These are phyloP conservation scores for Lecanosticta acicola DNA, from an alignment of 2,329 filamentous ascomycete genomes.

Conservation along the genomic window DNA sequence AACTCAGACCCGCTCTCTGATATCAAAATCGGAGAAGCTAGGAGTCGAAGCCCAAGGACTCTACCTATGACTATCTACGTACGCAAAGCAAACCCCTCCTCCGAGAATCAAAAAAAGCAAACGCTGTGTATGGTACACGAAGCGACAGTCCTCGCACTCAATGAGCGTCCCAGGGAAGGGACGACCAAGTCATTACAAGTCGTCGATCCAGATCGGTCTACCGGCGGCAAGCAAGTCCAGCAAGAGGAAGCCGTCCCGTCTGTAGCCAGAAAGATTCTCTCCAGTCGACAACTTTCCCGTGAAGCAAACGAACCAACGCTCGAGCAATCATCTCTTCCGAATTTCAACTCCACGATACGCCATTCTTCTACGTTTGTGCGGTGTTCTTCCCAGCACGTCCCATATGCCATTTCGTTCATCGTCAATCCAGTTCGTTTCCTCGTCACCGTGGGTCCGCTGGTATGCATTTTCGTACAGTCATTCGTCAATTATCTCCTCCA, in stretches of 20 bases:
- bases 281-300: background rate
- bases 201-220: background rate
- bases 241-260: too few relatives aligned
- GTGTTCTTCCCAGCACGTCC: background rate
- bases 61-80: slow-evolving; percentile 16
- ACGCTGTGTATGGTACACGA: slow-evolving; percentile 1
- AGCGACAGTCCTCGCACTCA: background rate
- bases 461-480: slow-evolving; percentile 8
- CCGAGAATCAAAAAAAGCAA: background rate
- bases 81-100: background rate
- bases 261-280: too few relatives aligned
- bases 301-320: background rate
- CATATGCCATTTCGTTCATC: slow-evolving; percentile 7
- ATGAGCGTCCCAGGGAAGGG: background rate
- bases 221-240: too few relatives aligned
- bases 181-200: background rate
- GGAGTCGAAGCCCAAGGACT: slow-evolving; percentile 18
- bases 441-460: background rate
- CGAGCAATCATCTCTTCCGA: background rate
- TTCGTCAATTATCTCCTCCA: slow-evolving; percentile 13
- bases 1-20: slow-evolving; percentile 8
- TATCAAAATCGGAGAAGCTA: slow-evolving; percentile 5
- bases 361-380: background rate
- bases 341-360: background rate
- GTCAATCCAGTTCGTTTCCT: slow-evolving; percentile 6